Conservation (phyloP, 176 grass and related monocot species). For the Bothriochloa decipiens region DNA sequence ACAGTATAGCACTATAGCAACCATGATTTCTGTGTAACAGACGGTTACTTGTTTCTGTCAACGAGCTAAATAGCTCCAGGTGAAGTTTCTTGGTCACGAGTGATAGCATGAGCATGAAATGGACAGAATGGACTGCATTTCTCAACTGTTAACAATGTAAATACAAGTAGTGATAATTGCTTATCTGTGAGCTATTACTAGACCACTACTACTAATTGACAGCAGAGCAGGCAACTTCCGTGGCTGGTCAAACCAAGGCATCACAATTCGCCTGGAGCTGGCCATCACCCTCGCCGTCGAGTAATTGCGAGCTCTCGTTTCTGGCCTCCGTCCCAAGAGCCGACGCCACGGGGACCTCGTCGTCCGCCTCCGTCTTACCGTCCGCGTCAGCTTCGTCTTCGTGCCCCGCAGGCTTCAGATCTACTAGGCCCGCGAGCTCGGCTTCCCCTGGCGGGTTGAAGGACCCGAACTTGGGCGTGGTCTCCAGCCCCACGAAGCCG, state of each 20-base stretch:
- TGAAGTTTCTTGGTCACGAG: neutral
- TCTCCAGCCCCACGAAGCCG: slow-evolving; percentile 66
- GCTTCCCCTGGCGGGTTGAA: slow-evolving; percentile 53
- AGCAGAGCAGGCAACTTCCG: neutral
- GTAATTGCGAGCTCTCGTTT: slow-evolving; percentile 12
- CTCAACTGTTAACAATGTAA: neutral
- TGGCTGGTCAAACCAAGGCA: neutral
- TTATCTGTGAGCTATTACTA: neutral
- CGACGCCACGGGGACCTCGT: neutral
- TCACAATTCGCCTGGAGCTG: neutral
- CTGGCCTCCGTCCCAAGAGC: neutral
- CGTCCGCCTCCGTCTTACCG: neutral
- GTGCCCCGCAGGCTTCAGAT: neutral
- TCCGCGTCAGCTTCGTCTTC: neutral
- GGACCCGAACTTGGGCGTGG: slow-evolving; percentile 87
- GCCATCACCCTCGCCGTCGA: neutral
- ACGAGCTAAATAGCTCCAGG: neutral
- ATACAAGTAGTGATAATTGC: neutral
- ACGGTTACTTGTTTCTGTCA: neutral
- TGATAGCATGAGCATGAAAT: neutral
- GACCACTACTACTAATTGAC: neutral
- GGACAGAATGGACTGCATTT: neutral
- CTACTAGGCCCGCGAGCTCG: slow-evolving; percentile 6
- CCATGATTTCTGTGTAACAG: too few relatives aligned
- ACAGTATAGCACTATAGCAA: too few relatives aligned